Conservation (phyloP, 129 eudicot genomes). For the Centaurea solstitialis region DNA sequence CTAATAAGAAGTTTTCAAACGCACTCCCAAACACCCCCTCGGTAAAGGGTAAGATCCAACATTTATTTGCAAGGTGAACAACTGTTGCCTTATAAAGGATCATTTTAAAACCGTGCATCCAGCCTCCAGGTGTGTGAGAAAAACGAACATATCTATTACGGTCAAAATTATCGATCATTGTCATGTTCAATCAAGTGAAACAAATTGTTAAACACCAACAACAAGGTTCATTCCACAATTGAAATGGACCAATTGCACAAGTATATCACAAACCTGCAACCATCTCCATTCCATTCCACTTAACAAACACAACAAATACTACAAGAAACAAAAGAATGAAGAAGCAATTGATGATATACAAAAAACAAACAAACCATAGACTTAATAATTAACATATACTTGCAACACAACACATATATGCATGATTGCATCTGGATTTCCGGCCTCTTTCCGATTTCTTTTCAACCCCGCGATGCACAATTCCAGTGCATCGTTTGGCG, state of each 20-base stretch:
- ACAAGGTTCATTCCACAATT: not conserved
- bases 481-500: not conserved
- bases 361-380: not conserved
- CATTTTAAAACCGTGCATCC: too few species aligned
- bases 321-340: slow-evolving; percentile 20
- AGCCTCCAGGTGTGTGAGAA: too few species aligned
- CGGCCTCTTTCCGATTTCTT: not conserved
- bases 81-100: too few species aligned
- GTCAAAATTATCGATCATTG: too few species aligned
- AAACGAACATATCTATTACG: too few species aligned
- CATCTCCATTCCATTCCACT: not conserved
- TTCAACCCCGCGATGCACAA: not conserved
- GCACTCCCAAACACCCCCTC: too few species aligned
- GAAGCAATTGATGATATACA: not conserved
- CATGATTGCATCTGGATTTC: not conserved
- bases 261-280: not conserved
- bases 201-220: not conserved
- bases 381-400: not conserved
- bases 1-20: too few species aligned
- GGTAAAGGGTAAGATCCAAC: too few species aligned
- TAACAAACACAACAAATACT: not conserved
- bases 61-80: too few species aligned
- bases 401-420: not conserved
- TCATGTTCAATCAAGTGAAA: not conserved
- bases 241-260: not conserved